Evolutionary conservation across 192 early-diverging fungal species (phyloP).

Genomic region (Piromyces finnis): DNA sequence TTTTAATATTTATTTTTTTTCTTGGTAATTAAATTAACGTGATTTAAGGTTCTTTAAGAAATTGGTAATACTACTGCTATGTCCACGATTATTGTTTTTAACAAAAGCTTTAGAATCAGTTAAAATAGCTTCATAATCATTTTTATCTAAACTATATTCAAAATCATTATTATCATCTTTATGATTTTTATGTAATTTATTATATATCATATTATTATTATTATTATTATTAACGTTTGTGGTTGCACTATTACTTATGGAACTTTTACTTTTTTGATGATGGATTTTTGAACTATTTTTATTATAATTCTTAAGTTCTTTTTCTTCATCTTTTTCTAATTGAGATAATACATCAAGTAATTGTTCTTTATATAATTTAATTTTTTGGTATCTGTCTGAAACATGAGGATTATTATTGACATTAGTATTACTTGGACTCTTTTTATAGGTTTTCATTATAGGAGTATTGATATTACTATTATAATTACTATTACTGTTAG

Average conservation of each 20-base stretch:
- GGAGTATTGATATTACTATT: neutral
- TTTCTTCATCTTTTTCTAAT: neutral
- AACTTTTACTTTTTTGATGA: neutral
- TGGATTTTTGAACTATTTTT: neutral
- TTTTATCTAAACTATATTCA: neutral
- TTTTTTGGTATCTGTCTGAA: neutral
- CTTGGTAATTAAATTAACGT: too few relatives aligned
- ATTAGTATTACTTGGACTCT: neutral
- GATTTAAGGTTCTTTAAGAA: neutral
- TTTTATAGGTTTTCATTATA: neutral
- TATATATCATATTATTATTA: neutral
- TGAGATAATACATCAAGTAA: neutral
- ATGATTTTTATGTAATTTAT: neutral
- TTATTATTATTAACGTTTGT: neutral
- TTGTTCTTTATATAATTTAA: neutral
- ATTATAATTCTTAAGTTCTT: neutral
- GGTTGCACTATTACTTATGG: neutral
- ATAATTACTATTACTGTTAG: neutral
- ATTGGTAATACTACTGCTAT: neutral
- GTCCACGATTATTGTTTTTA: neutral
- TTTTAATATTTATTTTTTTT: neutral
- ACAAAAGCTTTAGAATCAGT: neutral
- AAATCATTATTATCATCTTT: neutral
- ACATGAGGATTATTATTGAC: neutral
- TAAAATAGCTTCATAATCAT: neutral